Percentiles rank a stretch among this genome's conserved stretches.
Evolutionary conservation across 768 basidiomycete genomes (phyloP).

Genomic region (Russula griseocarnosa): DNA sequence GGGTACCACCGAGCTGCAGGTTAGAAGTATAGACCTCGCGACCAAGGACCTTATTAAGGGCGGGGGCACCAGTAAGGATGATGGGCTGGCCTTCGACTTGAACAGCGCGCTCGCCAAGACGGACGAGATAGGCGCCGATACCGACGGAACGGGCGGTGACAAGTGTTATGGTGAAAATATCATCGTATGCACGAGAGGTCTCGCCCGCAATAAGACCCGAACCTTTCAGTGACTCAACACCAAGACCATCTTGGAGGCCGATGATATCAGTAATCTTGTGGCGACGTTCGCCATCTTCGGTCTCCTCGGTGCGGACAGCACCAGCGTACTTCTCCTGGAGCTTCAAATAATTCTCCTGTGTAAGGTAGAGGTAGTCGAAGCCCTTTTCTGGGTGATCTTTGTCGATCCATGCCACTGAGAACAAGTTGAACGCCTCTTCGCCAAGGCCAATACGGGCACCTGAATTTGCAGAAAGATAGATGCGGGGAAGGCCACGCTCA

Average conservation of each 20-base stretch:
- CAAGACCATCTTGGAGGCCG: conserved; percentile 94
- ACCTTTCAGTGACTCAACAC: conserved; percentile 92
- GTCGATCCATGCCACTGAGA: conserved; percentile 91
- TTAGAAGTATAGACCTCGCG: conserved; percentile 99
- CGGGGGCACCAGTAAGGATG: conserved; percentile 94
- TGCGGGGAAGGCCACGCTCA: conserved; percentile 79
- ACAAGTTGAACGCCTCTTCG: conserved; percentile 83
- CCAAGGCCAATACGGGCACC: conserved; percentile 95
- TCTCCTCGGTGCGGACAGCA: conserved; percentile 75
- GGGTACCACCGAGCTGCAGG: conserved; percentile 97
- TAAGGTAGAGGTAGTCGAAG: conserved; percentile 92
- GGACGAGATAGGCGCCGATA: conserved; percentile 98
- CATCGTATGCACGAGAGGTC: conserved; percentile 97
- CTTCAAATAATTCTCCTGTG: conserved; percentile 84
- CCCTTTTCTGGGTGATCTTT: conserved; percentile 85
- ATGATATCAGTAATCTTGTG: conserved; percentile 96
- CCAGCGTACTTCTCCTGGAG: conserved; percentile 80
- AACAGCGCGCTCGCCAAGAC: conserved; percentile 94
- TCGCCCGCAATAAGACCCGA: conserved; percentile 98
- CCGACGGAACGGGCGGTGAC: conserved; percentile 98
- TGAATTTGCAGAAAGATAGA: conserved; percentile 98
- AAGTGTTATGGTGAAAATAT: conserved; percentile 99
- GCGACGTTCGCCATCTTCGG: conserved; percentile 80
- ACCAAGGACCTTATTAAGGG: conserved; percentile 97
- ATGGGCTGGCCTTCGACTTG: conserved; percentile 99